Evolutionary conservation across 495 filamentous ascomycete species (phyloP).

Genomic region (Daldinia decipiens): DNA sequence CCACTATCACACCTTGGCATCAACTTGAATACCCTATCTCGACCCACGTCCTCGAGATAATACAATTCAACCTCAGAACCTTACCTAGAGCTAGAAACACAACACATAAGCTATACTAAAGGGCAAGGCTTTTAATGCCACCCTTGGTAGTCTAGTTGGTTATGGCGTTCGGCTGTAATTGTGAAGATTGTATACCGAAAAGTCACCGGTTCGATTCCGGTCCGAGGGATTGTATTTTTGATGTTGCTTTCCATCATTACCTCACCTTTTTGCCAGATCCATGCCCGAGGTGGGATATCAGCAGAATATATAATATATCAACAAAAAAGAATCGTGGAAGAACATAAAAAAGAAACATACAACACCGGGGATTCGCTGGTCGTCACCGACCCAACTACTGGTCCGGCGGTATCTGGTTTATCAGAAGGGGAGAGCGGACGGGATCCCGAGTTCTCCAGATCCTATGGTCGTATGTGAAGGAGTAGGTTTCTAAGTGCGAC

Average conservation of each 20-base stretch:
- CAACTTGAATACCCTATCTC: background rate
- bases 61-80: background rate
- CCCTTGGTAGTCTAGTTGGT: constrained; percentile 41
- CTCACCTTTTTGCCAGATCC: background rate
- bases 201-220: constrained; percentile 40
- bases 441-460: constrained; percentile 58
- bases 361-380: constrained; percentile 57
- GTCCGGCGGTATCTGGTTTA: constrained; percentile 52
- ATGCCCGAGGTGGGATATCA: background rate
- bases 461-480: constrained; percentile 57
- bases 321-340: background rate
- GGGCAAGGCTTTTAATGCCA: background rate
- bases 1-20: background rate
- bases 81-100: background rate
- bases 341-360: constrained; percentile 50
- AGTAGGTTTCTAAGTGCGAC: background rate
- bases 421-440: constrained; percentile 59
- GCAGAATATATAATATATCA: background rate
- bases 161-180: constrained; percentile 41
- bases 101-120: background rate
- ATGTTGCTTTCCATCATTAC: background rate
- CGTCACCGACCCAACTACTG: constrained; percentile 60
- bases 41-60: background rate
- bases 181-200: constrained; percentile 34
- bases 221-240: constrained; percentile 35